phyloP scores from a whole-genome alignment of 2,329 filamentous ascomycete genomes.

The Pseudocercospora vitis region DNA sequence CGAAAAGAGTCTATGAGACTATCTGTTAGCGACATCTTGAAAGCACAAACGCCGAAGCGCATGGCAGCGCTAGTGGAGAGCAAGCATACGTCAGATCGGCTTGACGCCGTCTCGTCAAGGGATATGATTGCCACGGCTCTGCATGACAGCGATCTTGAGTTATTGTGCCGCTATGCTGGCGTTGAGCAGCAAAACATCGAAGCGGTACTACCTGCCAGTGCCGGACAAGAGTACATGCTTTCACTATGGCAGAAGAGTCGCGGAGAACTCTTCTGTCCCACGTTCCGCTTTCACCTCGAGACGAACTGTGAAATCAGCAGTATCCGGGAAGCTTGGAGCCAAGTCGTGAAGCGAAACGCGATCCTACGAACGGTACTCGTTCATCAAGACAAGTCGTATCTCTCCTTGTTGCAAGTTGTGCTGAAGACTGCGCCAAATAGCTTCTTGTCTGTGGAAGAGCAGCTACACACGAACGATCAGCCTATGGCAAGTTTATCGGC shows the following conservation, averaged over 20 bases:
- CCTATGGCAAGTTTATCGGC: conserved; percentile 30
- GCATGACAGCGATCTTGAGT: conserved; percentile 11
- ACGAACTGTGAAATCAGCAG: conserved; percentile 38
- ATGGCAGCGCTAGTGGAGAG: conserved; percentile 54
- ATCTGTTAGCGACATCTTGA: conserved; percentile 69
- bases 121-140: conserved; percentile 25
- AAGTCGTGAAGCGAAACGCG: conserved; percentile 56
- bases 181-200: conserved; percentile 54
- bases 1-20: conserved; percentile 63
- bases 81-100: not conserved
- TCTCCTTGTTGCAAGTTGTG: conserved; percentile 62
- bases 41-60: conserved; percentile 61
- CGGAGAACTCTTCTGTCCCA: conserved; percentile 70
- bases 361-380: conserved; percentile 71
- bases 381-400: conserved; percentile 37
- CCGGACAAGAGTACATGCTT: conserved; percentile 81
- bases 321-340: conserved; percentile 62
- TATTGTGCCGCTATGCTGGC: conserved; percentile 24
- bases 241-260: conserved; percentile 69
- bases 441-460: conserved; percentile 33
- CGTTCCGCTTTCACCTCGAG: conserved; percentile 62
- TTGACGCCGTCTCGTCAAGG: conserved; percentile 38
- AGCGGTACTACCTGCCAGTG: conserved; percentile 64
- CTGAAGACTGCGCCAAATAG: conserved; percentile 44
- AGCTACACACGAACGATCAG: conserved; percentile 11